These are phyloP conservation scores for Albophoma yamanashiensis DNA, from an alignment of 2,329 filamentous ascomycete genomes.

Conservation along the genomic window DNA sequence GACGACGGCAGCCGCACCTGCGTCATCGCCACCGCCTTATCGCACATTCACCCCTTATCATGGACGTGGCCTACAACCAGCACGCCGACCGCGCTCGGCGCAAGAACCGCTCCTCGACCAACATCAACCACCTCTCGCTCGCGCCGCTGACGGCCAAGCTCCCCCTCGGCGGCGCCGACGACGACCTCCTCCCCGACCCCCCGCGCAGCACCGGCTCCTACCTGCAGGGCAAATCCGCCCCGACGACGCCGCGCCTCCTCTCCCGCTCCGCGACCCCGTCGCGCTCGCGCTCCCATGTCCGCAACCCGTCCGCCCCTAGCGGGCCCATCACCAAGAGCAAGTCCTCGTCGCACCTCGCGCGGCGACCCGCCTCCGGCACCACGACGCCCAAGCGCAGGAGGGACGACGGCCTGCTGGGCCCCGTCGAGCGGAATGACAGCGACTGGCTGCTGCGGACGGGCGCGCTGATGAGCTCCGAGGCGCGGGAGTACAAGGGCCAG, in stretches of 20 bases:
- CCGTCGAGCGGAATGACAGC: slow-evolving; percentile 35
- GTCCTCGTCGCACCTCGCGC: slow-evolving; percentile 45
- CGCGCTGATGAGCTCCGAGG: slow-evolving; percentile 49
- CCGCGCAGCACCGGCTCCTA: slow-evolving; percentile 32
- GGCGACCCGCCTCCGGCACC: slow-evolving; percentile 17
- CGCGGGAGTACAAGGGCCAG: slow-evolving; percentile 58
- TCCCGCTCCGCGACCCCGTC: slow-evolving; percentile 43
- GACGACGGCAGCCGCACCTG: no score
- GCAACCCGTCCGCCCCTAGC: slow-evolving; percentile 25
- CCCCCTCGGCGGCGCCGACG: slow-evolving; percentile 44
- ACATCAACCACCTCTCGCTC: slow-evolving; percentile 49
- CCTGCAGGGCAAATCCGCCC: slow-evolving; percentile 50
- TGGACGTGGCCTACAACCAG: slow-evolving; percentile 53
- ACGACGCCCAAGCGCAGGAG: slow-evolving; percentile 24
- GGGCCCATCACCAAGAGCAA: slow-evolving; percentile 46
- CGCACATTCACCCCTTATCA: slow-evolving; percentile 4
- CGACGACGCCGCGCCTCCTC: slow-evolving; percentile 53
- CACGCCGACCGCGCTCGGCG: slow-evolving; percentile 46
- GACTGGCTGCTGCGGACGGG: slow-evolving; percentile 58
- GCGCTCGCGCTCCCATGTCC: slow-evolving; percentile 33
- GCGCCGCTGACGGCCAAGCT: slow-evolving; percentile 54
- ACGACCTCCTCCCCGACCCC: slow-evolving; percentile 32
- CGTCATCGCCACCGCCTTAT: background rate
- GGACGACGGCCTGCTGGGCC: slow-evolving; percentile 16
- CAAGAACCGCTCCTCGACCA: slow-evolving; percentile 48